Conservation (phyloP, 1,284 basidiomycete genomes). For the Schizophyllum amplum region DNA sequence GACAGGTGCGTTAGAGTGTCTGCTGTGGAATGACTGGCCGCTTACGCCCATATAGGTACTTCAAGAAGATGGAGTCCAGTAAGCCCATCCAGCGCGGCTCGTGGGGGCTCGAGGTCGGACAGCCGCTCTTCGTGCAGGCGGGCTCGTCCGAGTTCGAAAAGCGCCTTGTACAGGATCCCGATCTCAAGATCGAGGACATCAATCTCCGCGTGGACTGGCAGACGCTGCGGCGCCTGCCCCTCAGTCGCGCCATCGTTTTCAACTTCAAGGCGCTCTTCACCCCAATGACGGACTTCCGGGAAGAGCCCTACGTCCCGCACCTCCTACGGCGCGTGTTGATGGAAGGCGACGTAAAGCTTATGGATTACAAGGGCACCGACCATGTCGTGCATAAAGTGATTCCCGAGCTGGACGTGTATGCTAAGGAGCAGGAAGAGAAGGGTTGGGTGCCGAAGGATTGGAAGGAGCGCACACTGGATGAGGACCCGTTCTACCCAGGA, state of each 20-base stretch:
- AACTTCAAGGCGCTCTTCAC: conserved; percentile 47
- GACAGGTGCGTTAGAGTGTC: conserved; percentile 27
- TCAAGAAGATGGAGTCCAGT: conserved; percentile 34
- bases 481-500: conserved; percentile 41
- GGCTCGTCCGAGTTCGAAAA: conserved; percentile 25
- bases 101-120: conserved; percentile 38
- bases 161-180: conserved; percentile 25
- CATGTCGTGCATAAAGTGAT: conserved; percentile 34
- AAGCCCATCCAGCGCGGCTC: conserved; percentile 45
- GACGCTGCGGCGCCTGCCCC: conserved; percentile 39
- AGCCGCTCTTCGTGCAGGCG: conserved; percentile 32
- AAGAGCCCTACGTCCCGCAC: conserved; percentile 38
- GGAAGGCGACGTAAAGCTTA: conserved; percentile 28
- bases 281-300: conserved; percentile 30
- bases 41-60: conserved; percentile 26
- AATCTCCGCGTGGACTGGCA: conserved; percentile 46
- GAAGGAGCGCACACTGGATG: conserved; percentile 38
- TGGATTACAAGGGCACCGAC: conserved; percentile 35
- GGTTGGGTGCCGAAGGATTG: conserved; percentile 36
- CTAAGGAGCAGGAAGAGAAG: conserved; percentile 35
- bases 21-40: not conserved
- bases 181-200: conserved; percentile 31
- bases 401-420: conserved; percentile 36
- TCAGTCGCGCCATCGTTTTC: conserved; percentile 38
- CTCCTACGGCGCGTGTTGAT: conserved; percentile 32